Percentiles rank a stretch among this genome's conserved stretches.
Evolutionary conservation across 2,329 filamentous ascomycete species (phyloP).

Genomic region (Hymenoscyphus infarciens): DNA sequence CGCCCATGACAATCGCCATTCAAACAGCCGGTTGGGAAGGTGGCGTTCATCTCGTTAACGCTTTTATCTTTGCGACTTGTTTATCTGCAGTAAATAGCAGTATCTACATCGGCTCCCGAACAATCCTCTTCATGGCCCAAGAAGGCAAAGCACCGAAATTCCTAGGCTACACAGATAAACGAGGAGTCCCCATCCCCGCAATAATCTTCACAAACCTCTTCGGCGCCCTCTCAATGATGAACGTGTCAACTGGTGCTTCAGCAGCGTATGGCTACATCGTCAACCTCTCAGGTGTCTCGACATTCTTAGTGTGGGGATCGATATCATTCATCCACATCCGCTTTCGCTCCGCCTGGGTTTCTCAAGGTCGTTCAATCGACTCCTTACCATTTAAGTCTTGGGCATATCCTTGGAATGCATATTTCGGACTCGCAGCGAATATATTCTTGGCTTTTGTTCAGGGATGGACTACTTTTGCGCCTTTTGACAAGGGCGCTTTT

Average conservation of each 20-base stretch:
- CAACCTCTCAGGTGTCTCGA: constrained; percentile 66
- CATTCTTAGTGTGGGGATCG: constrained; percentile 68
- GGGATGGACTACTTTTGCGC: constrained; percentile 57
- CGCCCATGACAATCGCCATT: constrained; percentile 70
- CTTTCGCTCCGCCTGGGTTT: constrained; percentile 61
- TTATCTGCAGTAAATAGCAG: constrained; percentile 70
- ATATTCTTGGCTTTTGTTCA: constrained; percentile 58
- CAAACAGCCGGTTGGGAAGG: constrained; percentile 70
- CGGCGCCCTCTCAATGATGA: constrained; percentile 72
- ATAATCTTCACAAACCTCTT: constrained; percentile 68
- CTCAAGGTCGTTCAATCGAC: constrained; percentile 51
- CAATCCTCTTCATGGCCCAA: constrained; percentile 72
- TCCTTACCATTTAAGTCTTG: constrained; percentile 55
- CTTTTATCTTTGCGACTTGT: constrained; percentile 71
- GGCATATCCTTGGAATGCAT: constrained; percentile 56
- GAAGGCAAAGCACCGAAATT: constrained; percentile 67
- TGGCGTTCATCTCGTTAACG: constrained; percentile 74
- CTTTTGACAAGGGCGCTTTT: constrained; percentile 56
- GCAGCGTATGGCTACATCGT: constrained; percentile 67
- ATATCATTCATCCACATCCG: constrained; percentile 70
- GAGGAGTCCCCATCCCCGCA: constrained; percentile 58
- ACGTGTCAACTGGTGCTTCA: constrained; percentile 62
- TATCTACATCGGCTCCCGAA: constrained; percentile 74
- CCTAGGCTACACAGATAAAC: constrained; percentile 62
- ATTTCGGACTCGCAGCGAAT: constrained; percentile 55